phyloP scores from a whole-genome alignment of 1,139 yeast species.

The Hyphopichia burtonii region DNA sequence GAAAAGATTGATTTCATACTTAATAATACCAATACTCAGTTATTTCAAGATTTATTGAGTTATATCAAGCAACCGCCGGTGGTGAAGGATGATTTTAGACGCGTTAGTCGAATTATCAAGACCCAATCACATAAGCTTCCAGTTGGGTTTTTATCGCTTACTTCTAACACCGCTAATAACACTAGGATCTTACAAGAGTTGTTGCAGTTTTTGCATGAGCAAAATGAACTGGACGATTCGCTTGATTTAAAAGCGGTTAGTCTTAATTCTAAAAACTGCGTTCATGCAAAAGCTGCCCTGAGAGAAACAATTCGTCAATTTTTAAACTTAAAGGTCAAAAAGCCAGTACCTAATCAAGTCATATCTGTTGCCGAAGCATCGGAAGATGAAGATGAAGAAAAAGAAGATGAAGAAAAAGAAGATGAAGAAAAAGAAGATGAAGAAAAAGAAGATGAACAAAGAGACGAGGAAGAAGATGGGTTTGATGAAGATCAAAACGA shows the following conservation, averaged over 20 bases:
- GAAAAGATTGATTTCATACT: constrained; percentile 36
- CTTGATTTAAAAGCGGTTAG: constrained; percentile 28
- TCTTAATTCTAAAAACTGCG: constrained; percentile 41
- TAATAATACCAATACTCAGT: constrained; percentile 35
- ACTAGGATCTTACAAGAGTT: constrained; percentile 46
- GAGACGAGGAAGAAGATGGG: constrained; percentile 6
- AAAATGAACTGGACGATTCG: constrained; percentile 5
- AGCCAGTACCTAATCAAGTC: neutral
- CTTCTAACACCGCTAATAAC: constrained; percentile 60
- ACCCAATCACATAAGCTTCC: constrained; percentile 22
- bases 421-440: constrained; percentile 6
- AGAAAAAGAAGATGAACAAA: constrained; percentile 10
- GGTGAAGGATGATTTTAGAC: constrained; percentile 6
- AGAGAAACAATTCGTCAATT: constrained; percentile 39
- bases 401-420: constrained; percentile 4
- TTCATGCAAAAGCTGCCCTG: constrained; percentile 40
- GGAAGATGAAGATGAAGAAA: neutral
- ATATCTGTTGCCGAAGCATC: neutral
- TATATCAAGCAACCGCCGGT: constrained; percentile 21
- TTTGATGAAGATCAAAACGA: constrained; percentile 6
- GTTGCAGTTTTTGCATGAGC: constrained; percentile 18
- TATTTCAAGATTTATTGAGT: constrained; percentile 30
- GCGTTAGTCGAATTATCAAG: constrained; percentile 3
- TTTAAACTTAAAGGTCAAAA: constrained; percentile 8
- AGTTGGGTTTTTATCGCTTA: constrained; percentile 49